Conservation (phyloP, 2,329 filamentous ascomycete genomes). For the Pestalotiopsis sp. region DNA sequence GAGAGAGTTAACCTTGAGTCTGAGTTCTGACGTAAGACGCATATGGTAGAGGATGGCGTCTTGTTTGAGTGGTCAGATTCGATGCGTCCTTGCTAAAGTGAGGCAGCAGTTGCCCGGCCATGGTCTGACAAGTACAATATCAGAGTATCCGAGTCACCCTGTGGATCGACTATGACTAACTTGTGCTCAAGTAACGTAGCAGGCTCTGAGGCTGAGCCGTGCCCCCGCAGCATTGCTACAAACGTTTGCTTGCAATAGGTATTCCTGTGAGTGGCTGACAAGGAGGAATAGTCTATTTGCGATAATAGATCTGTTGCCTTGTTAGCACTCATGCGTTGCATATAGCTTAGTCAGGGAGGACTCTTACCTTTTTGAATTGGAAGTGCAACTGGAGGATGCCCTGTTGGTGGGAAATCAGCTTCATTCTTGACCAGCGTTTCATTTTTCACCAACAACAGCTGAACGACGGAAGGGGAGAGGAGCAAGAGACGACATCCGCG, state of each 20-base stretch:
- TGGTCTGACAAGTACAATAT: slow-evolving; percentile 22
- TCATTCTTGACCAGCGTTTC: slow-evolving; percentile 15
- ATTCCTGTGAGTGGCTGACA: neutral
- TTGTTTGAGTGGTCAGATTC: slow-evolving; percentile 13
- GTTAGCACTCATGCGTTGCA: slow-evolving; percentile 21
- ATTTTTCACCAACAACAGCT: slow-evolving; percentile 17
- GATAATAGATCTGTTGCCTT: slow-evolving; percentile 40
- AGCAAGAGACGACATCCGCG: slow-evolving; percentile 17
- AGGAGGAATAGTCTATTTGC: slow-evolving; percentile 30
- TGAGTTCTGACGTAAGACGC: neutral
- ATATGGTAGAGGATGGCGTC: neutral
- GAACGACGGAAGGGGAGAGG: slow-evolving; percentile 15
- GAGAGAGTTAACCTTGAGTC: neutral
- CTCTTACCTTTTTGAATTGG: slow-evolving; percentile 90
- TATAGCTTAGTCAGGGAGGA: neutral
- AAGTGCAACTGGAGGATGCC: slow-evolving; percentile 96
- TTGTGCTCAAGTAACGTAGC: slow-evolving; percentile 2
- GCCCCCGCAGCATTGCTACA: neutral
- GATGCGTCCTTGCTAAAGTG: slow-evolving; percentile 11
- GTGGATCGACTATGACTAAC: neutral
- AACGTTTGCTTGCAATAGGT: neutral
- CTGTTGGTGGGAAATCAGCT: slow-evolving; percentile 48
- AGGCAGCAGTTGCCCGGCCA: slow-evolving; percentile 22
- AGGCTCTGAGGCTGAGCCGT: neutral
- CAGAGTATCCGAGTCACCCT: slow-evolving; percentile 15